Evolutionary conservation across 2,329 filamentous ascomycete species (phyloP).

Genomic region (Beauveria asiatica): DNA sequence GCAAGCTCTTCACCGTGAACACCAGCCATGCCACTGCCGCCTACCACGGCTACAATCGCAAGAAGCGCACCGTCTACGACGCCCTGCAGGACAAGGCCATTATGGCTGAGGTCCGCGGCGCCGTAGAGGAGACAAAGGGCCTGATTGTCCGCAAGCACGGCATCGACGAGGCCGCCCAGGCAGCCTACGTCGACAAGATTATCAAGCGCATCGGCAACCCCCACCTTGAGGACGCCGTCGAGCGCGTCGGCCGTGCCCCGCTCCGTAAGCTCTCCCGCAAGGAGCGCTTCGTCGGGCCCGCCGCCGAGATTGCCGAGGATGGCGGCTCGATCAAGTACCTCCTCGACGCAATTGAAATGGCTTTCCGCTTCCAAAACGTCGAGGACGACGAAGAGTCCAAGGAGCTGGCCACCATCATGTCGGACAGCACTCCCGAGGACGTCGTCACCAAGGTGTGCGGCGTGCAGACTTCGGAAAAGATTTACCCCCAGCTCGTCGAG

Average conservation of each 20-base stretch:
- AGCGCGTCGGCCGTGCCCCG: slow-evolving; percentile 90
- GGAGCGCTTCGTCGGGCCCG: slow-evolving; percentile 92
- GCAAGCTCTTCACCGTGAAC: slow-evolving; percentile 99
- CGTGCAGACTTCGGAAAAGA: slow-evolving; percentile 64
- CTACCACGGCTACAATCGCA: slow-evolving; percentile 84
- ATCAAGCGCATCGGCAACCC: slow-evolving; percentile 89
- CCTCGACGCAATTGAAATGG: slow-evolving; percentile 79
- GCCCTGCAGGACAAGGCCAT: slow-evolving; percentile 76
- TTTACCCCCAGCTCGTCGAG: slow-evolving; percentile 67
- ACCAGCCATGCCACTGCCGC: slow-evolving; percentile 93
- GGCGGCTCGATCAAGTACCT: slow-evolving; percentile 66
- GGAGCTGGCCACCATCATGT: slow-evolving; percentile 80
- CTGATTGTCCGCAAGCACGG: slow-evolving; percentile 83
- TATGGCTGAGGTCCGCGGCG: slow-evolving; percentile 67
- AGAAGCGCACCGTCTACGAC: slow-evolving; percentile 84
- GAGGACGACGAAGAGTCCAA: slow-evolving; percentile 83
- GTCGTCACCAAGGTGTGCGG: slow-evolving; percentile 77
- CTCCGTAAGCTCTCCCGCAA: slow-evolving; percentile 89
- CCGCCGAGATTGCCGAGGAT: slow-evolving; percentile 77
- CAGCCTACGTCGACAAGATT: slow-evolving; percentile 85
- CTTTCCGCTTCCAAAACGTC: slow-evolving; percentile 91
- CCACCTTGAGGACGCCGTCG: slow-evolving; percentile 82
- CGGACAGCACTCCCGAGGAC: slow-evolving; percentile 60
- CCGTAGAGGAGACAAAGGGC: slow-evolving; percentile 75
- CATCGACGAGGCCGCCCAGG: slow-evolving; percentile 67